A percentile compares a stretch with the other conserved stretches of the same genome.
Conservation (phyloP, 2,329 filamentous ascomycete genomes). For the Penicillium sp. region DNA sequence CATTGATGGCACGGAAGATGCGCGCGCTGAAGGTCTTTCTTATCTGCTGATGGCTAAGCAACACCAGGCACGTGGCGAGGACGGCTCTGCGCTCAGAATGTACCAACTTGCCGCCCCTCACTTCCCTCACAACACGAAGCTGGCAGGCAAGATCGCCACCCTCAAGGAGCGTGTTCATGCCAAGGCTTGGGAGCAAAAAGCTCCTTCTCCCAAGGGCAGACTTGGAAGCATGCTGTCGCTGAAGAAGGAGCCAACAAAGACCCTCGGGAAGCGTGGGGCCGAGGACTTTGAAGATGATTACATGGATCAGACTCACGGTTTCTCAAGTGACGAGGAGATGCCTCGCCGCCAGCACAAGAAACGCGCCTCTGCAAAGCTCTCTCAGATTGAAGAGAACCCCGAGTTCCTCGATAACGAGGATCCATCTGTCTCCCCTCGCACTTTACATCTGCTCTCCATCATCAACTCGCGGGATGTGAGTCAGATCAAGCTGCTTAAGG, state of each 20-base stretch:
- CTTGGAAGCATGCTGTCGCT: conserved; percentile 38
- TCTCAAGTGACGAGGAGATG: conserved; percentile 35
- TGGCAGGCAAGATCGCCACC: conserved; percentile 57
- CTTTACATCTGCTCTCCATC: conserved; percentile 45
- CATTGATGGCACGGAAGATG: conserved; percentile 76
- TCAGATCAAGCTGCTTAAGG: conserved; percentile 49
- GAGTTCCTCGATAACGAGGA: conserved; percentile 22
- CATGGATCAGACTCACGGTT: conserved; percentile 23
- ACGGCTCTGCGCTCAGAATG: conserved; percentile 75
- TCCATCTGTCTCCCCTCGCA: conserved; percentile 41
- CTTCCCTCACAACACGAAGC: conserved; percentile 82
- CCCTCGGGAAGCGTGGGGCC: conserved; percentile 30
- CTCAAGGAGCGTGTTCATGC: conserved; percentile 53
- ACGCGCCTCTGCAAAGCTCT: conserved; percentile 26
- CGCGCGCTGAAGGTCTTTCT: conserved; percentile 77
- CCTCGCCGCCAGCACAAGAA: conserved; percentile 29
- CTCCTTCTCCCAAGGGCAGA: conserved; percentile 23
- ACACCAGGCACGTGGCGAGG: conserved; percentile 80
- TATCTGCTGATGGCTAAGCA: conserved; percentile 90
- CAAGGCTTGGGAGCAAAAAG: conserved; percentile 21
- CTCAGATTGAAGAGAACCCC: conserved; percentile 17
- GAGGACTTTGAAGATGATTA: conserved; percentile 37
- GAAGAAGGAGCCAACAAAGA: conserved; percentile 28
- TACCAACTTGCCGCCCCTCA: conserved; percentile 81
- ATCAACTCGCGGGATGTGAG: conserved; percentile 49